phyloP scores from a whole-genome alignment of 768 basidiomycete genomes.

The Pleurotus platypus region DNA sequence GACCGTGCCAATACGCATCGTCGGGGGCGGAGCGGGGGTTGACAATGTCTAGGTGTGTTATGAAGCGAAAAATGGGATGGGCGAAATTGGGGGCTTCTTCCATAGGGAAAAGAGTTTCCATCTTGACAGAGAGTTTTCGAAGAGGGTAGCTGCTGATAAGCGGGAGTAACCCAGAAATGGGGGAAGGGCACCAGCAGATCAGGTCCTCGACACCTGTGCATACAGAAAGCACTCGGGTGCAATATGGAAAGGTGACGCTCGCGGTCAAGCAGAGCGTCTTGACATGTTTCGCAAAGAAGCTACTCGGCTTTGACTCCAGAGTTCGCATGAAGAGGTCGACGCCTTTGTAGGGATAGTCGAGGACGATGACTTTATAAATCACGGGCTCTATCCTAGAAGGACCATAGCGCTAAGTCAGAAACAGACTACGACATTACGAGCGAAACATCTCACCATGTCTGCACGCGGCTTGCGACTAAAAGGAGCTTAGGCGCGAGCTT shows the following conservation, averaged over 20 bases:
- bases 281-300: constrained; percentile 33
- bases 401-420: not conserved
- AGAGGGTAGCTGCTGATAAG: constrained; percentile 25
- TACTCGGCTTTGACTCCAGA: constrained; percentile 25
- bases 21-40: constrained; percentile 15
- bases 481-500: constrained; percentile 25
- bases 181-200: constrained; percentile 30
- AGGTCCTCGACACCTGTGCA: constrained; percentile 35
- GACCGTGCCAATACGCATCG: constrained; percentile 23
- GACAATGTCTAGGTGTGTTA: constrained; percentile 36
- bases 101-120: constrained; percentile 24
- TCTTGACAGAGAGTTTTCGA: constrained; percentile 30
- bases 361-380: constrained; percentile 34
- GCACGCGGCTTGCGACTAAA: constrained; percentile 30
- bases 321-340: constrained; percentile 32
- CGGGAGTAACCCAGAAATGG: constrained; percentile 16
- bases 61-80: constrained; percentile 21
- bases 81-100: constrained; percentile 8
- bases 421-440: not conserved
- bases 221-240: constrained; percentile 26
- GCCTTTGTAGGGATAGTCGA: constrained; percentile 21
- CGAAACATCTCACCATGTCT: constrained; percentile 26
- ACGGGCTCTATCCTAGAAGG: constrained; percentile 32
- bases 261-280: constrained; percentile 35
- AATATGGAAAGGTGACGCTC: constrained; percentile 23